Base-by-base conservation (phyloP, 208 protist species). In the Vickermania spadyakhi region DNA sequence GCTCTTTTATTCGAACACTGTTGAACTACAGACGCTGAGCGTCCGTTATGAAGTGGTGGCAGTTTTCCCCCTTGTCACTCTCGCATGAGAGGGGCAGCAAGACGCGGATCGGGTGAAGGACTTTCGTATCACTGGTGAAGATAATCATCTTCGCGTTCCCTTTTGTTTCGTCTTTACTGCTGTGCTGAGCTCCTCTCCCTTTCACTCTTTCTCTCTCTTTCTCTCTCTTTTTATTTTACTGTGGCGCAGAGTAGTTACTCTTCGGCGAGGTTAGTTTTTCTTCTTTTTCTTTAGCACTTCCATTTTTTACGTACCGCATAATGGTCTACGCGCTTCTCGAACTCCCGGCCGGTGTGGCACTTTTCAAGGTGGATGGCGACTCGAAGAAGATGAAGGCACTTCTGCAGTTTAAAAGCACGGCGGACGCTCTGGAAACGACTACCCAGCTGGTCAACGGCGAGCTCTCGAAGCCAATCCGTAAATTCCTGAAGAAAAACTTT, bases 401-500 rank as follows among this genome's bases (percentile, higher is more conserved):
- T n/a, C 80, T 98, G 28, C 73, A 86, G 54, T 89, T 99, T 51
- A 87, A 87, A 60, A 96, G 98, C 83, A 99, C 96, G 31, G 85
- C 87, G 2, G 97, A 99, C 70, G 98, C 98, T 3, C 77, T 99
- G 5, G 91, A 97, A 54, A 96, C 98, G 14, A 94, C 96, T 3
- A 98, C 95, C 11, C 93, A 97, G 57, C 62, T 99, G 11, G 79
- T 98, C 29, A 98, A 99, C 70, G 88, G 95, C 63, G 96, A 98
- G 74, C 74, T 99, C 3, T 80, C 84, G 66, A 97, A 98, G 68
- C 74, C 75, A 36, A 83, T 99, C 28, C 96, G 97, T 64, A 98
- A 98, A 73, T 99, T 99, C 74, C 84, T 99, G 7, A 98, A 98
- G 79, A 98, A 99, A 70, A 95, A 97, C 73, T 89, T 98, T 53